Base-by-base conservation (phyloP, 2,329 filamentous ascomycete species). In the Aspergillus ochraceoroseus region DNA sequence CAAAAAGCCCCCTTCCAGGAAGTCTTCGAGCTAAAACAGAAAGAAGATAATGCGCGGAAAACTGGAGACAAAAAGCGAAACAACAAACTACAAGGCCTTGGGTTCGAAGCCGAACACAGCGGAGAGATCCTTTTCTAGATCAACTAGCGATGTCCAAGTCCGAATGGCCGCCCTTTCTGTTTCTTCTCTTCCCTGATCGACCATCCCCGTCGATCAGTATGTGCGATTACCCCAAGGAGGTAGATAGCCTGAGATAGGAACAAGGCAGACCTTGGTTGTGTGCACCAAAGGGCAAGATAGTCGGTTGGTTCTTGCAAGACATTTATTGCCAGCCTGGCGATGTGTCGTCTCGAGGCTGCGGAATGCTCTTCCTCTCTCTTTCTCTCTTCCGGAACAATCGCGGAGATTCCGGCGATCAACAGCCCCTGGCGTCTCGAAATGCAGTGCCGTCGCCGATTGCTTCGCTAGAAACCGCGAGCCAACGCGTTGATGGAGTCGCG, bases 41-140 rank as follows among this genome's bases (percentile, higher is more conserved):
- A 84, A 58, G 79, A 82, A 60, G 83, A 85, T 49, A 70, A 66
- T 3, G 72, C 75, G 40, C 81, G 86, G 52, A 88, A 85, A 71
- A 71, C 67, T 41, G 79, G 72, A 56, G 87, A 95, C 51, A 92
- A 87, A 72, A 72, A 72, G 41, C 77, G 81, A 58, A 62, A 83
- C 47, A 79, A 76, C 70, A 85, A 85, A 67, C 70, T 94, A 44
- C 77, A 81, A 12, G 80, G 77, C 27, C 73, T 92, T 32, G 90
- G 90, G 1, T 95, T 95, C 57, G 89, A 95, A 66, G 85, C 85
- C 18, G 88, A 95, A 70, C 85, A 83, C 51, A 72, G 80, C 43
- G 86, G 83, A 11, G 87, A 92, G 62, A 75, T 84, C 26, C 64
- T 90, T 22, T 73, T 86, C 53, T 87, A 68, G 73, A 34, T 22